Conservation (phyloP, 768 basidiomycete species). For the Xerocomellus dryophilus region DNA sequence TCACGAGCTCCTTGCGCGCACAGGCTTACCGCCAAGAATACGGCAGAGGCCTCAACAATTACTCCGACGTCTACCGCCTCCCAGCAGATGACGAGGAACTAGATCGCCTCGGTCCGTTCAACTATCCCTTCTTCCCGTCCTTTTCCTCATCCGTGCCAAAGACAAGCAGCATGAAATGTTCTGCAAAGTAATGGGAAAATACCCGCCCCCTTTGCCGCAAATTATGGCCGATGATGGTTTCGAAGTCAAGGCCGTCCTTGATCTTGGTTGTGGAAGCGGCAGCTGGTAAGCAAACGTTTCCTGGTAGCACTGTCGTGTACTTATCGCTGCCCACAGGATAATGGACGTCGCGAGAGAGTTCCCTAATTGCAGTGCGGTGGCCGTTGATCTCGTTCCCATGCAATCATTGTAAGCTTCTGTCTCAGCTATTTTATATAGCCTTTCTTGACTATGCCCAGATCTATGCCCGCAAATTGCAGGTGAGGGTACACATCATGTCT, state of each 20-base stretch:
- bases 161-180: slow-evolving; percentile 70
- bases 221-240: slow-evolving; percentile 60
- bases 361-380: slow-evolving; percentile 64
- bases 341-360: slow-evolving; percentile 71
- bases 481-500: slow-evolving; percentile 27
- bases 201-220: slow-evolving; percentile 53
- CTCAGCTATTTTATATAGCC: slow-evolving; percentile 10
- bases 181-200: slow-evolving; percentile 62
- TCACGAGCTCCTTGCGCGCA: slow-evolving; percentile 61
- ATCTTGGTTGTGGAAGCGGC: slow-evolving; percentile 79
- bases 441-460: slow-evolving; percentile 36
- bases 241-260: slow-evolving; percentile 60
- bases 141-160: slow-evolving; percentile 29
- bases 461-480: slow-evolving; percentile 72
- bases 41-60: slow-evolving; percentile 69
- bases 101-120: slow-evolving; percentile 56
- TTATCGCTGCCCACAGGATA: slow-evolving; percentile 51
- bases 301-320: not conserved
- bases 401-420: slow-evolving; percentile 54
- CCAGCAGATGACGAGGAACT: slow-evolving; percentile 80
- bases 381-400: slow-evolving; percentile 80
- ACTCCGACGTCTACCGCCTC: slow-evolving; percentile 74
- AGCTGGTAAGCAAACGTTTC: slow-evolving; percentile 50
- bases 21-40: slow-evolving; percentile 62
- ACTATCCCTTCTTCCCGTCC: not conserved